phyloP scores from a whole-genome alignment of 2,329 filamentous ascomycete species.

The Beauveria bassiana region DNA sequence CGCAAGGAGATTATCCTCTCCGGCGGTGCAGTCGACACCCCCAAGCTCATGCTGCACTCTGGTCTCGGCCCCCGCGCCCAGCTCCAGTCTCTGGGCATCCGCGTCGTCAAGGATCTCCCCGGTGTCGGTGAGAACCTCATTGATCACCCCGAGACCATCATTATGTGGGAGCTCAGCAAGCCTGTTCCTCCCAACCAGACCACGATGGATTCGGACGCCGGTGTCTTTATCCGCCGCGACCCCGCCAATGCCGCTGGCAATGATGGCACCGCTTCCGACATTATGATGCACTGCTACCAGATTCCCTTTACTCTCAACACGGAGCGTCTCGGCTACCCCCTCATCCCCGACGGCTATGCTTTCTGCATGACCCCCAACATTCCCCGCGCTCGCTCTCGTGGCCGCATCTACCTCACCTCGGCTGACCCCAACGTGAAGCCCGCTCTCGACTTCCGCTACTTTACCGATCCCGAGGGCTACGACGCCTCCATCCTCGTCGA shows the following conservation, averaged over 20 bases:
- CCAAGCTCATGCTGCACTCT: constrained; percentile 54
- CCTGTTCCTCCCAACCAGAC: constrained; percentile 71
- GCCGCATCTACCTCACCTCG: constrained; percentile 69
- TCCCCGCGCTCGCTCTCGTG: constrained; percentile 70
- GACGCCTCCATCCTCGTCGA: constrained; percentile 75
- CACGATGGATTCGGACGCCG: constrained; percentile 85
- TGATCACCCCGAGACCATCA: constrained; percentile 53
- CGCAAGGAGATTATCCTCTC: constrained; percentile 72
- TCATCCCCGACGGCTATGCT: constrained; percentile 60
- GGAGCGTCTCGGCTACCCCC: constrained; percentile 62
- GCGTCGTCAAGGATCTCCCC: constrained; percentile 48
- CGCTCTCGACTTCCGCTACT: constrained; percentile 81
- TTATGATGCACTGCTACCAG: constrained; percentile 98
- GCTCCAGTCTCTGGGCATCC: constrained; percentile 45
- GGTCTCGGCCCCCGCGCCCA: constrained; percentile 49
- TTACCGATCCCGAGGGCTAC: constrained; percentile 79
- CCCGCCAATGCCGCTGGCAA: constrained; percentile 54
- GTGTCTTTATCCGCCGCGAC: constrained; percentile 79
- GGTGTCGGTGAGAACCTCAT: constrained; percentile 55
- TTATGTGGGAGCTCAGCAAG: constrained; percentile 70
- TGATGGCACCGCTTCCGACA: constrained; percentile 70
- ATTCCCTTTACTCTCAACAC: constrained; percentile 90
- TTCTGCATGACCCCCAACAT: constrained; percentile 96
- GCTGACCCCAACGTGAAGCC: constrained; percentile 70
- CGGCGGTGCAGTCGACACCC: constrained; percentile 76